Conservation (phyloP, 257 asterid species). For the Lithospermum erythrorhizon region DNA sequence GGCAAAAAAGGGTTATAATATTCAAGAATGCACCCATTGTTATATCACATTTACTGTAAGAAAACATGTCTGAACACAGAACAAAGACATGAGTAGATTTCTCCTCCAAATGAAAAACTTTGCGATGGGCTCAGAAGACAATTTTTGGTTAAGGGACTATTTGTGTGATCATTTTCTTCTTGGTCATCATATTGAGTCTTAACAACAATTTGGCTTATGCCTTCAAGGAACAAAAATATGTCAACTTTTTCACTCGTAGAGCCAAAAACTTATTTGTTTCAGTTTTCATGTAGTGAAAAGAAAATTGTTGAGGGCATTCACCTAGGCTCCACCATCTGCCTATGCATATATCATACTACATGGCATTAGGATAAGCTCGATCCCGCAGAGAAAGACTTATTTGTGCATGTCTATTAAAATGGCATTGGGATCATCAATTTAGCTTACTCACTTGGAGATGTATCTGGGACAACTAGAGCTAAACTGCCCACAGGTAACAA, state of each 20-base stretch:
- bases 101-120: too few relatives aligned
- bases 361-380: too few relatives aligned
- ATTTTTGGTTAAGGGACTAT: not conserved
- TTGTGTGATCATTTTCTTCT: not conserved
- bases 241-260: not conserved
- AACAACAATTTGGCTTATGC: not conserved
- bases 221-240: not conserved
- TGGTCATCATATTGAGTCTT: not conserved
- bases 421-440: not conserved
- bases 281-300: too few relatives aligned
- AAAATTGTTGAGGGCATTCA: too few relatives aligned
- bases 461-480: conserved; percentile 66
- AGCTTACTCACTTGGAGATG: conserved; percentile 73
- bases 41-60: too few relatives aligned
- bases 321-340: not conserved
- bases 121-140: not conserved
- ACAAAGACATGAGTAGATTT: not conserved
- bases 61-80: too few relatives aligned
- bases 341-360: not conserved
- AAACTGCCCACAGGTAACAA: conserved; percentile 81
- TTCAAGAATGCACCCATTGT: not conserved
- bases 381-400: not conserved
- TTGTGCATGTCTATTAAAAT: not conserved
- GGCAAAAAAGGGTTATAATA: not conserved
- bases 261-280: not conserved